Evolutionary conservation across 768 basidiomycete species (phyloP).

Genomic region (Polyporus arcularius): DNA sequence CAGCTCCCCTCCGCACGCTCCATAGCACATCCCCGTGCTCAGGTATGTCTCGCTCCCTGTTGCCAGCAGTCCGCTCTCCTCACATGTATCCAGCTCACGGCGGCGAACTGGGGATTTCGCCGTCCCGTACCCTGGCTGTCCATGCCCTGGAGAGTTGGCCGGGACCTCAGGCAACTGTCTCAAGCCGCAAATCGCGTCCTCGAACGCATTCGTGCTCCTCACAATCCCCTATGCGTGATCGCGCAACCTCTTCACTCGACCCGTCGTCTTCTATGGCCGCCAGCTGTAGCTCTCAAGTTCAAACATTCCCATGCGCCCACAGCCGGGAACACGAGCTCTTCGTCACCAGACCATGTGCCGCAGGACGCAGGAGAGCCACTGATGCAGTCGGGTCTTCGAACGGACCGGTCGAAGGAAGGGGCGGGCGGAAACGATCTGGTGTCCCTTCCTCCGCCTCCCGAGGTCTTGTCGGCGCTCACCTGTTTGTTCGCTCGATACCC

Average conservation of each 20-base stretch:
- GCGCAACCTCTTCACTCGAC: constrained; percentile 20
- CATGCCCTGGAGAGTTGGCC: constrained; percentile 70
- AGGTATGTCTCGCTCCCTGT: constrained; percentile 12
- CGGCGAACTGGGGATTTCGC: constrained; percentile 36
- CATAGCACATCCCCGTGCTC: constrained; percentile 21
- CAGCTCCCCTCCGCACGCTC: constrained; percentile 8
- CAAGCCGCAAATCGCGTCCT: constrained; percentile 33
- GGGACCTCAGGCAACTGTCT: constrained; percentile 55
- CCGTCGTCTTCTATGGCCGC: constrained; percentile 9
- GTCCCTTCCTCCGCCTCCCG: not conserved
- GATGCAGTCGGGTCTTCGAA: not conserved
- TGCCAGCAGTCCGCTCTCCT: constrained; percentile 4
- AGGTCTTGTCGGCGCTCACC: constrained; percentile 2
- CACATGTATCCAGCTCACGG: constrained; percentile 32
- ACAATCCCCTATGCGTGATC: constrained; percentile 12
- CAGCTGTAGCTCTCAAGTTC: constrained; percentile 19
- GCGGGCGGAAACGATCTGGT: not conserved
- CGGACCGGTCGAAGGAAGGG: not conserved
- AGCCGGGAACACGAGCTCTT: not conserved
- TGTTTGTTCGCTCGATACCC: not conserved
- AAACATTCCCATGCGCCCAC: constrained; percentile 7
- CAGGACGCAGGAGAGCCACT: not conserved
- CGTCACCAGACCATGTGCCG: not conserved
- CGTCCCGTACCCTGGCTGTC: constrained; percentile 51
- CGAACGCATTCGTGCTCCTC: constrained; percentile 18